Evolutionary conservation across 1,284 basidiomycete genomes (phyloP), one percentile per base, ranked within the genome.

Genomic region (Ceratobasidium sp.): DNA sequence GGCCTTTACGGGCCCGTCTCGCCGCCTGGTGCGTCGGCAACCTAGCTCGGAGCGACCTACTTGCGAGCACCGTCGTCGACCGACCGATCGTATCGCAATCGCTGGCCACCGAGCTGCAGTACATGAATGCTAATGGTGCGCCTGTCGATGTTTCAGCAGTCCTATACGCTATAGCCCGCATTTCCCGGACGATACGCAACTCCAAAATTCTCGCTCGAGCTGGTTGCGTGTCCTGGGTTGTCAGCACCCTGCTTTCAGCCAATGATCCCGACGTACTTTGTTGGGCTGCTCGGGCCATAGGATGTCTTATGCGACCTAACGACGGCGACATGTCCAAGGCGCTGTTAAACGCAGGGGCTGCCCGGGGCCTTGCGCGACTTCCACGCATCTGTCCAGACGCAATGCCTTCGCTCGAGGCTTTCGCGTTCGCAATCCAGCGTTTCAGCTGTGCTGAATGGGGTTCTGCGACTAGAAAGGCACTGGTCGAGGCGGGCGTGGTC

Each of bases 251-350:
- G 39, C 11, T 37, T 11, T 53, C 64, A 7, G 74, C 74, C 24
- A 59, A 71, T 29, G 43, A 74, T 37, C 54, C 75, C 31, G 58
- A 68, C 46, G 74, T 74, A 14, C 73, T 76, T 43, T 64, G 65
- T 49, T 76, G 63, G 73, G 69, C 63, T 37, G 72, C 75, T 16
- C 62, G 75, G 46, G 75, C 75, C 46, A 41, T 76, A 7, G 75
- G 75, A 19, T 76, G 75, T 49, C 59, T 76, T 22, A 76, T 76
- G 75, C 74, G 75, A 4, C 75, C 75, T 3, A 76, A 74, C 74
- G 71, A 74, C 48, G 58, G 56, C 11, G 75, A 76, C 29, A 74
- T 76, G 74, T 58, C 75, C 41, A 76, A 76, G 61, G 51, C 61
- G 8, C 49, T 76, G 5, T 63, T 76, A 14, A 74, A 76, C 19